These are phyloP conservation scores for Dactylellina sp. DNA, from an alignment of 2,329 filamentous ascomycete genomes.

Conservation along the genomic window DNA sequence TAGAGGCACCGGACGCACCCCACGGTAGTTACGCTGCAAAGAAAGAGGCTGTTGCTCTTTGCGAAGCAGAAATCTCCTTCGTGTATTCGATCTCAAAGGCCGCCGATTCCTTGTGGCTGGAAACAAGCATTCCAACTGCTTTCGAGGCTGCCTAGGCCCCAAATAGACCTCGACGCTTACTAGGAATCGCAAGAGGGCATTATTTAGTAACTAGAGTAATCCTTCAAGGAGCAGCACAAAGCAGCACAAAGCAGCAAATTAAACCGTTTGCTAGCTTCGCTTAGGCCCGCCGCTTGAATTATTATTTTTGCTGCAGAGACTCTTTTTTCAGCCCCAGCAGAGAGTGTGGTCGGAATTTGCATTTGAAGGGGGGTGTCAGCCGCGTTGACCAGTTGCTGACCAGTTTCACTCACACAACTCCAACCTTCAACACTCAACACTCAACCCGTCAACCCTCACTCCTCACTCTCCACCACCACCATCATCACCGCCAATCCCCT, in stretches of 20 bases:
- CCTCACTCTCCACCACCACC: neutral
- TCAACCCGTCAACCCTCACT: neutral
- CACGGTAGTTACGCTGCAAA: constrained; percentile 45
- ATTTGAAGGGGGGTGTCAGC: constrained; percentile 37
- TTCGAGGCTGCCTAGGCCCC: neutral
- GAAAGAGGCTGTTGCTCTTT: neutral
- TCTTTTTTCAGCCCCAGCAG: constrained; percentile 36
- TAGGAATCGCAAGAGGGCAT: neutral
- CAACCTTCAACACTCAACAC: neutral
- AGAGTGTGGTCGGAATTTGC: constrained; percentile 22
- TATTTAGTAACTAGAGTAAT: neutral
- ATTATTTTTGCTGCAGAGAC: no score
- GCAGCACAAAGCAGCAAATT: neutral
- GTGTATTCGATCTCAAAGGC: neutral
- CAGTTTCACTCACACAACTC: neutral
- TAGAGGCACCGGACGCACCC: no score
- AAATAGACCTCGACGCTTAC: neutral
- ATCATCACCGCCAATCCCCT: neutral
- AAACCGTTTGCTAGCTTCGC: constrained; percentile 38
- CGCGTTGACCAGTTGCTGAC: constrained; percentile 31
- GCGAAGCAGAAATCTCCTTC: constrained; percentile 8
- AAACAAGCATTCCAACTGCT: neutral
- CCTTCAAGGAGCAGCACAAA: no score
- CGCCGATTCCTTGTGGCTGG: neutral
- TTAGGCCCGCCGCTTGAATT: constrained; percentile 44